Evolutionary conservation across 2,329 filamentous ascomycete species (phyloP).

Genomic region (Apiospora sp.): DNA sequence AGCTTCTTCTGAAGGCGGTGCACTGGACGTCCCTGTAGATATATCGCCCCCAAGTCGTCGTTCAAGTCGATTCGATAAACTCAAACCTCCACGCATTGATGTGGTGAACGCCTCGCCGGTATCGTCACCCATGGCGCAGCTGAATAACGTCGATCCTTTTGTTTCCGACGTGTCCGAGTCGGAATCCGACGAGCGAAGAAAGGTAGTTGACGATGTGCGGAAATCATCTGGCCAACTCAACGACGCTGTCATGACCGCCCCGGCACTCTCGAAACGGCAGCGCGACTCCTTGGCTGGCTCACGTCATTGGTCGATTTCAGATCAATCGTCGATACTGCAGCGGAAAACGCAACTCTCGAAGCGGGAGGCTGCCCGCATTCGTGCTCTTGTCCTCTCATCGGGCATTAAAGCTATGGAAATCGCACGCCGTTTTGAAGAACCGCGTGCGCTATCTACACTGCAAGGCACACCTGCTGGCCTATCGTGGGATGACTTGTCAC

Average conservation of each 20-base stretch:
- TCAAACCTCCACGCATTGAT: constrained; percentile 60
- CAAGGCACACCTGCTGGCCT: constrained; percentile 37
- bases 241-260: constrained; percentile 43
- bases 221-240: constrained; percentile 48
- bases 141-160: constrained; percentile 31
- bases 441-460: constrained; percentile 46
- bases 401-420: constrained; percentile 93
- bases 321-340: constrained; percentile 48
- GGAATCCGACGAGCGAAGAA: constrained; percentile 43
- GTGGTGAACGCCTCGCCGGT: constrained; percentile 51
- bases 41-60: constrained; percentile 46
- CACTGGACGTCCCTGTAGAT: constrained; percentile 27
- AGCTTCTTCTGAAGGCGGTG: constrained; percentile 31
- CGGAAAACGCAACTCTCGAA: constrained; percentile 58
- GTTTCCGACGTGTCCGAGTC: constrained; percentile 49
- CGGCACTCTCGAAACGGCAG: constrained; percentile 30
- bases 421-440: constrained; percentile 66
- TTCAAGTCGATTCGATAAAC: constrained; percentile 55
- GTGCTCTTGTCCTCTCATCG: constrained; percentile 78
- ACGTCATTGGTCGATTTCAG: constrained; percentile 61
- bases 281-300: constrained; percentile 30
- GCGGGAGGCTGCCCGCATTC: constrained; percentile 82
- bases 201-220: constrained; percentile 37
- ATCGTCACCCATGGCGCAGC: constrained; percentile 41
- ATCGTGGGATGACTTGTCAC: constrained; percentile 54